Evolutionary conservation across 495 filamentous ascomycete genomes (phyloP), one percentile per base, ranked within the genome.

Genomic region (Aspergillus cavernicola): DNA sequence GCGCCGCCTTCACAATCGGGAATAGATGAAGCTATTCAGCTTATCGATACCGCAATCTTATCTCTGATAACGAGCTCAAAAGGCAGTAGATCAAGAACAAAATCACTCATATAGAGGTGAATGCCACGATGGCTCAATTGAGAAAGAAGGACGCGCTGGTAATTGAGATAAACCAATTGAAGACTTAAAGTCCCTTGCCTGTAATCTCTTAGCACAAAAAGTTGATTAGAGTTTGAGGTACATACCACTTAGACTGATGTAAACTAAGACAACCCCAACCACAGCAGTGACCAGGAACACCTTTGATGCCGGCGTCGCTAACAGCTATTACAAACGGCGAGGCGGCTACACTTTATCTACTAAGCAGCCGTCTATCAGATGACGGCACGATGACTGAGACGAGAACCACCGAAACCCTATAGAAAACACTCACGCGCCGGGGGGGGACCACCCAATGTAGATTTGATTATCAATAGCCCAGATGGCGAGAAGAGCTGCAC

Each of bases 391-490:
- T 18, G 12, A 55, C 11, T 1, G 53, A 50, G 29, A 55, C 37
- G 7, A 55, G 33, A 4, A 43, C 29, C 2, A 55, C 39, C 5
- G 45, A 50, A 9, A 50, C 11, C 37, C 50, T 24, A 16, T 50
- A 55, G 20, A 55, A 49, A n/a, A 55, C 37, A 20, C 37, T 50
- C 12, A 69, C 60, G 18, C 67, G 64, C 41, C 47, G 60, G 13
- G 60, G 60, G 13, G 60, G 58, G 19, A 69, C 60, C 3, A 62
- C 53, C 63, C 63, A n/a, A 60, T 60, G 16, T 63, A 65, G 12
- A 63, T 54, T 26, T 63, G 56, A 12, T 63, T 57, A 10, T 65
- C 68, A 19, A 62, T 52, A 4, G 63, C 65, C 61, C 61, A 68
- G 9, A 57, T 56, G 12, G 68, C 68, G 18, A 69, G 57, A 9